Conservation (phyloP, 495 filamentous ascomycete species). For the Penicillium verhagenii region DNA sequence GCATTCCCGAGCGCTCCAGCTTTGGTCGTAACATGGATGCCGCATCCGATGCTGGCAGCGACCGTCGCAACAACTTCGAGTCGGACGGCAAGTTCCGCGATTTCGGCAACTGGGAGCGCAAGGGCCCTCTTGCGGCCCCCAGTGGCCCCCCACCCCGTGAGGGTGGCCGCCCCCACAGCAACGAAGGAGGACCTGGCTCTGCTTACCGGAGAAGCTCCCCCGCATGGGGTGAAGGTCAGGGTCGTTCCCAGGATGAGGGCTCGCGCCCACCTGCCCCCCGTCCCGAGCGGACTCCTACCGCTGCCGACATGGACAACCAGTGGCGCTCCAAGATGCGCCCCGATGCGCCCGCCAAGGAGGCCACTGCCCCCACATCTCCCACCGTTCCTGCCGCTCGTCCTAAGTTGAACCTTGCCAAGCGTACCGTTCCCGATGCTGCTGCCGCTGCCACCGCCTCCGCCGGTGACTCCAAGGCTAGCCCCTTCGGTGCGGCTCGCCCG, state of each 20-base stretch:
- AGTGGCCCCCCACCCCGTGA: constrained; percentile 55
- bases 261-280: constrained; percentile 64
- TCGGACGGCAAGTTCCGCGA: constrained; percentile 84
- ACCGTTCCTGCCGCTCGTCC: constrained; percentile 59
- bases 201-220: constrained; percentile 66
- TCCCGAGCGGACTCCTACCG: constrained; percentile 64
- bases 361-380: constrained; percentile 57
- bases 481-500: constrained; percentile 86
- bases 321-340: constrained; percentile 85
- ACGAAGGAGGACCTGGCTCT: constrained; percentile 60
- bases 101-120: constrained; percentile 92
- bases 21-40: constrained; percentile 52
- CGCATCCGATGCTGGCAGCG: constrained; percentile 50
- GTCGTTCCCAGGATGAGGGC: constrained; percentile 66
- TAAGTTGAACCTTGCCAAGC: constrained; percentile 79
- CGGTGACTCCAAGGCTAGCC: constrained; percentile 76
- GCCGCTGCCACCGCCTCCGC: constrained; percentile 42
- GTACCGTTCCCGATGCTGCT: constrained; percentile 76
- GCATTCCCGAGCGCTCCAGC: constrained; percentile 46
- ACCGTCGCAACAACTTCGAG: constrained; percentile 55
- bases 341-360: constrained; percentile 62
- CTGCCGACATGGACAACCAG: constrained; percentile 81
- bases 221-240: constrained; percentile 85
- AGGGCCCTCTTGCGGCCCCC: constrained; percentile 81
- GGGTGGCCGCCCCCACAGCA: constrained; percentile 66